Base-by-base conservation (phyloP, 2,329 filamentous ascomycete genomes). In the Diaporthe amygdali region DNA sequence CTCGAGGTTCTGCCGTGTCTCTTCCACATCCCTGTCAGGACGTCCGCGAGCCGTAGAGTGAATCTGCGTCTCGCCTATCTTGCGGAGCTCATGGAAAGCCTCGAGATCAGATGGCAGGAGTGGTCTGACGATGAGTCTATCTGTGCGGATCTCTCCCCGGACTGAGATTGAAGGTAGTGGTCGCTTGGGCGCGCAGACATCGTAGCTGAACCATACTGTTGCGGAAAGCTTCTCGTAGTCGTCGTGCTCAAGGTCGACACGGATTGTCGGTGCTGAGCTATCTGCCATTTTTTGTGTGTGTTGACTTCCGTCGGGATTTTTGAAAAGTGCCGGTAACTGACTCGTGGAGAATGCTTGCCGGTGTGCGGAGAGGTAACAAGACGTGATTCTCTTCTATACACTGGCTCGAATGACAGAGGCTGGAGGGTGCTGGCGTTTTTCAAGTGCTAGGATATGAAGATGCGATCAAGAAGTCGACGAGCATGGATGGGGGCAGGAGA, bases 81-180 rank as follows among this genome's bases (percentile, higher is more conserved):
- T 44, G 34, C 73, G 72, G 14, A 74, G 68, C 39, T 66, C 66
- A 64, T 74, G 67, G 70, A 74, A 74, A 5, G 70, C 64, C 9
- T 74, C 72, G 8, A 73, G 64, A n/a, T 74, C 73, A 9, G 70
- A 67, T 2, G 66, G 41, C 17, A 70, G 41, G 32, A 74, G 27
- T 6, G 73, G 68, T 14, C 73, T 66, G 34, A 74, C 32, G 44
- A 72, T 8, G 22, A 74, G 66, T 12, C 72, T 71, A 17, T 71
- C 63, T 25, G 72, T 74, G 32, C 46, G 44, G 49, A 71, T 67
- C 5, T 59, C 47, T 6, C 64, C 25, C n/a, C 68, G 64, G 1
- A 63, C 59, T 9, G n/a, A 37, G 37, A 71, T 46, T 20, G 17
- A 8, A 2, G 73, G 73, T 14, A 74, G 55, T 47, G 70, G 70